These are phyloP conservation scores for Diplodia scrobiculata DNA, from an alignment of 2,329 filamentous ascomycete species.

Conservation along the genomic window DNA sequence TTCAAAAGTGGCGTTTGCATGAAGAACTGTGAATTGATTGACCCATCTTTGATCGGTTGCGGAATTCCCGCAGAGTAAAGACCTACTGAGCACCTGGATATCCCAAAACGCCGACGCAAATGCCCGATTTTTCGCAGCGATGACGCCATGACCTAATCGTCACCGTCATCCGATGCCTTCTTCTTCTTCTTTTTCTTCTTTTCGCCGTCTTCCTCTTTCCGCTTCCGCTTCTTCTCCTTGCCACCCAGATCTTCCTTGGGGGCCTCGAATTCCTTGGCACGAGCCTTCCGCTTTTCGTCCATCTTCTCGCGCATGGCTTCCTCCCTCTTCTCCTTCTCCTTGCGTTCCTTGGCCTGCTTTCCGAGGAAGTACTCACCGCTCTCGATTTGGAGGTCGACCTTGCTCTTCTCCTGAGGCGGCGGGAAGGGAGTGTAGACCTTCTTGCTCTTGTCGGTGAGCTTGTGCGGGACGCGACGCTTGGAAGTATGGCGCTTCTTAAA, in stretches of 20 bases:
- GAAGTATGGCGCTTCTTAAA: slow-evolving; percentile 93
- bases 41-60: background rate
- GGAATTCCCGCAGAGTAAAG: background rate
- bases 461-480: slow-evolving; percentile 78
- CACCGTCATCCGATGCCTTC: slow-evolving; percentile 30
- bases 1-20: background rate
- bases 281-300: slow-evolving; percentile 81
- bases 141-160: slow-evolving; percentile 3
- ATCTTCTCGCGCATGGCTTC: slow-evolving; percentile 86
- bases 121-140: slow-evolving; percentile 18
- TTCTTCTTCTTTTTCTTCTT: slow-evolving; percentile 51
- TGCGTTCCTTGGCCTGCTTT: slow-evolving; percentile 88
- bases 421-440: slow-evolving; percentile 98
- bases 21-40: slow-evolving; percentile 3
- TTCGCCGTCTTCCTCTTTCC: slow-evolving; percentile 46
- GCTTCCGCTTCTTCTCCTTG: slow-evolving; percentile 55
- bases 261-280: slow-evolving; percentile 82
- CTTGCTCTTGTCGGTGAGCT: slow-evolving; percentile 89
- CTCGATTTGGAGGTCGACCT: slow-evolving; percentile 97
- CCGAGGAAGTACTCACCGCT: slow-evolving; percentile 94
- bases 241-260: slow-evolving; percentile 71
- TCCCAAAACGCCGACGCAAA: slow-evolving; percentile 20
- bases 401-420: slow-evolving; percentile 96
- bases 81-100: slow-evolving; percentile 25
- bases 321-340: slow-evolving; percentile 73